Conservation (phyloP, 768 basidiomycete genomes). For the Serendipita sp. region DNA sequence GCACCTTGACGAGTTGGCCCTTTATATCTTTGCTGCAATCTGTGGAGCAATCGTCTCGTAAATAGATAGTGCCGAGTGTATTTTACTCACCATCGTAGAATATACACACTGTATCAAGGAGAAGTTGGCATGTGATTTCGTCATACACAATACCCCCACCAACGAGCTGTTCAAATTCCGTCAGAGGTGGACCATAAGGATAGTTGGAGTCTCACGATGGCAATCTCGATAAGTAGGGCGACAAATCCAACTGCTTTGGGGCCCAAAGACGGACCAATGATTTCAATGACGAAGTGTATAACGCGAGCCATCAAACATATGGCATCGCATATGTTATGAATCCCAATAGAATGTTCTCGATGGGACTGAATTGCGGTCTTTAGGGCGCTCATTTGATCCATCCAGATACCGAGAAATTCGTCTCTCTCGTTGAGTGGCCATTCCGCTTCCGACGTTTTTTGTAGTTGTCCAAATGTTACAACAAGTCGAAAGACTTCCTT, state of each 20-base stretch:
- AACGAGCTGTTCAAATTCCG: not conserved
- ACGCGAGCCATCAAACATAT: not conserved
- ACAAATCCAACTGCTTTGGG: not conserved
- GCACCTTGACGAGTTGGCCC: not conserved
- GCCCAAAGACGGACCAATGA: not conserved
- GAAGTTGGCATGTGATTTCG: not conserved
- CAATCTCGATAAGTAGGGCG: not conserved
- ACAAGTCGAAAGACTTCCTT: not conserved
- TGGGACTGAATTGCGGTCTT: not conserved
- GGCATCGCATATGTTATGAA: not conserved
- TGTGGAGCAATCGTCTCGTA: not conserved
- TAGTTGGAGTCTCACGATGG: not conserved
- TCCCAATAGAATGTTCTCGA: not conserved
- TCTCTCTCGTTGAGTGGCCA: not conserved
- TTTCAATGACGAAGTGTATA: not conserved
- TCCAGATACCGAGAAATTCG: not conserved
- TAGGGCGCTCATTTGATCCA: not conserved
- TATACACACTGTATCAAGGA: not conserved
- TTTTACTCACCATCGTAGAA: not conserved
- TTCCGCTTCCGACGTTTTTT: not conserved
- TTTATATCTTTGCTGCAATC: constrained; percentile 1
- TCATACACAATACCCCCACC: not conserved
- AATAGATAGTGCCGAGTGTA: not conserved
- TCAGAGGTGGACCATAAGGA: not conserved
- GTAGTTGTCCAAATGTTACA: not conserved